Base-by-base conservation (phyloP, 208 protist species). In the Acanthamoeba castellanii region DNA sequence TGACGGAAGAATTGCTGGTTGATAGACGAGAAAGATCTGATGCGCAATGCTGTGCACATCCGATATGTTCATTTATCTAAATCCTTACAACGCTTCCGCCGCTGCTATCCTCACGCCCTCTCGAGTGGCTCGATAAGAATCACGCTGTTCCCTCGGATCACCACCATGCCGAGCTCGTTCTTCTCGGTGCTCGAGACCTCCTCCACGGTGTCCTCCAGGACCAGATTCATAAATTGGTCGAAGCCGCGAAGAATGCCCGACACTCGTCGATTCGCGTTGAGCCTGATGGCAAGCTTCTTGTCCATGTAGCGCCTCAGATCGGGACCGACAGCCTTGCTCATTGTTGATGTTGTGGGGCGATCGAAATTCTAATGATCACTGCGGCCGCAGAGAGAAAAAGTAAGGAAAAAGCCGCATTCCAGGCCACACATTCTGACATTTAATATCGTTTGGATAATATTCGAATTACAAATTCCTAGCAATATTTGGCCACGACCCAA, bases 171-270 rank as follows among this genome's bases (percentile, higher is more conserved):
- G 42, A 99, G 97, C 34, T 98, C 96, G 85, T 97, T 96, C 18
- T 94, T 52, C 88, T 99, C 98, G 9, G 94, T 95, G 42, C 42
- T 72, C 4, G 95, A 96, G 3, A 98, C 98, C 57, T 99, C 98
- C 95, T 99, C 99, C 20, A 99, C 96, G n/a, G 98, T 98, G 87
- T 99, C 98, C 95, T 99, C 98, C 18, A 99, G 97, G 27, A 99
- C 99, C 61, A 99, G 96, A 92, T 99, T 99, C 98, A 99, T 99
- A 96, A 99, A 99, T 93, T 99, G 96, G 96, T 99, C 99, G 32
- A 99, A 99, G 13, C 99, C 99, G 50, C 99, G 98, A 55, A 99
- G 97, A 13, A 99, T 97, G 25, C 99, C 99, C 16, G 97, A 98
- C 64, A 99, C 97, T 42, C 96, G 98, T 61, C 99, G 98, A 84